phyloP scores from a whole-genome alignment of 768 basidiomycete species.

The Dictyophora rubrovolvata region DNA sequence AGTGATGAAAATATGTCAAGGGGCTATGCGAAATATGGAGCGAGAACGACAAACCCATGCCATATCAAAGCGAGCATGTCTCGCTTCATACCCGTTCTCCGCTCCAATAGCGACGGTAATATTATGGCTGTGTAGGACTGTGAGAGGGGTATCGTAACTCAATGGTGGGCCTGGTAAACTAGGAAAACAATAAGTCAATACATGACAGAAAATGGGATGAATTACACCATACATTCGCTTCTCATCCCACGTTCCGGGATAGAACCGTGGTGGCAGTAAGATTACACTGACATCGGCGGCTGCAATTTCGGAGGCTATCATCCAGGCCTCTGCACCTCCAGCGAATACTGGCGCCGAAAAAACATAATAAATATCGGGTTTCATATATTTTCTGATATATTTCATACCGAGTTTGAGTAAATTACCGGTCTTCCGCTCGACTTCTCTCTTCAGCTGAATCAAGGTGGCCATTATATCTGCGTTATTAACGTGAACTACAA shows the following conservation, averaged over 20 bases:
- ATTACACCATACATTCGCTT: conserved; percentile 42
- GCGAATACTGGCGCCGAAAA: conserved; percentile 45
- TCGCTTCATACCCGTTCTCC: conserved; percentile 12
- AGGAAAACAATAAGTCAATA: not conserved
- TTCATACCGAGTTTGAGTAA: conserved; percentile 51
- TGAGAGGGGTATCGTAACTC: conserved; percentile 6
- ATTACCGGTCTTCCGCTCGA: conserved; percentile 5
- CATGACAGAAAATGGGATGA: not conserved
- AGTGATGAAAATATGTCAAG: not conserved
- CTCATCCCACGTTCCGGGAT: conserved; percentile 55
- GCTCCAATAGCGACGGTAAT: conserved; percentile 10
- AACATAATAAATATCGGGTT: conserved; percentile 29
- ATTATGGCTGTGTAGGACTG: conserved; percentile 2
- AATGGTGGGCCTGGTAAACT: conserved; percentile 11
- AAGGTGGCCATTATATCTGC: conserved; percentile 33
- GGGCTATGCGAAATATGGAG: not conserved
- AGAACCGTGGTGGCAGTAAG: conserved; percentile 50
- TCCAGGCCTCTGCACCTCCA: conserved; percentile 52
- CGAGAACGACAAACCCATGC: conserved; percentile 34
- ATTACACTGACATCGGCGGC: conserved; percentile 62
- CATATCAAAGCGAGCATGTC: conserved; percentile 23
- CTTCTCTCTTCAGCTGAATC: conserved; percentile 28
- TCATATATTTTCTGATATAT: conserved; percentile 46
- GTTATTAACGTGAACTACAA: conserved; percentile 39
- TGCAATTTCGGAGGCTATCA: conserved; percentile 55